Base-by-base conservation (phyloP, 2,329 filamentous ascomycete genomes). In the Colletotrichum salicis region DNA sequence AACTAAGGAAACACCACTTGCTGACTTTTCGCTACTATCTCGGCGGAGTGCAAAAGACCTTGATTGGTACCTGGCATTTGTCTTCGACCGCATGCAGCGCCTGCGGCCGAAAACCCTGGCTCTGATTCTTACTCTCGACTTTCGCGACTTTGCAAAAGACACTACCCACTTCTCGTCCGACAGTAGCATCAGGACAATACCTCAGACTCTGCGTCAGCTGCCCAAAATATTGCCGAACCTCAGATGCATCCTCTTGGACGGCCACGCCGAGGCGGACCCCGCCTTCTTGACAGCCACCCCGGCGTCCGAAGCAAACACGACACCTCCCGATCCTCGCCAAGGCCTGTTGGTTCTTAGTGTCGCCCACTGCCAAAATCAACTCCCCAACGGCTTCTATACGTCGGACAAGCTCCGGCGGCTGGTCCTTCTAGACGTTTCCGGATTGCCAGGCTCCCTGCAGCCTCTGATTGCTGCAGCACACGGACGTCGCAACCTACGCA, bases 351-450 rank as follows among this genome's bases (percentile, higher is more conserved):
- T 89, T 8, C 78, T 90, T 37, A 88, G 87, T 74, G 76, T 89
- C 29, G 78, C 81, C 1, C 76, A 80, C 51, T 86, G 84, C 64
- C 77, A 80, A 5, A 74, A 80, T 19, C 81, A 83, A 62, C 76
- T 88, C 15, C 81, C 84, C 1, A 73, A 75, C 15, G 79, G 74
- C 15, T 82, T 88, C 70, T 86, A 87, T 70, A 74, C 64, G 1
- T 78, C 79, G 2, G 68, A 76, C 1, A 79, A 80, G 54, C 79
- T 87, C 62, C 77, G 78, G 4, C 76, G 78, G 13, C 74, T 90
- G 41, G 80, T 88, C 6, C 90, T 87, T 72, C 82, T 90, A 4
- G 88, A 90, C 67, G 72, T 89, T 10, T 90, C 88, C 0, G 79
- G 82, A 24, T 75, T 86, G n/a, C 83, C 84, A 0, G 86, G 85